Evolutionary conservation across 176 grass and related monocot species (phyloP).

Genomic region (Paspalum notatum): DNA sequence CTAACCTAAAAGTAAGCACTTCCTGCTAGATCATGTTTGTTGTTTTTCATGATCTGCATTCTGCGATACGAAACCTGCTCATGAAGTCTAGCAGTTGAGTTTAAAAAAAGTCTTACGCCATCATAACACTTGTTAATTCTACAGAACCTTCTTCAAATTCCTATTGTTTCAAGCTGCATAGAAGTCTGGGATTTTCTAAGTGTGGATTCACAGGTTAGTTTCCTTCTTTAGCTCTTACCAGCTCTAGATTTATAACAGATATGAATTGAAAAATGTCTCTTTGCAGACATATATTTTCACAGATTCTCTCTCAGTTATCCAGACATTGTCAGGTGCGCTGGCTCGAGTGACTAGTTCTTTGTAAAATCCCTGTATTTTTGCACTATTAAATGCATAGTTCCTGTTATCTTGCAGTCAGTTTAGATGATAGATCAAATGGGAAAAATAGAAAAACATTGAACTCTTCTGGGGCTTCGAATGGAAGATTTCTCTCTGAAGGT

Average conservation of each 20-base stretch:
- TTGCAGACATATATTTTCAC: constrained; percentile 92
- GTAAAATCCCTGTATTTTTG: constrained; percentile 11
- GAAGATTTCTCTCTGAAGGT: constrained; percentile 45
- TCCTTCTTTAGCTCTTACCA: constrained; percentile 31
- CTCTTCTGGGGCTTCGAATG: constrained; percentile 52
- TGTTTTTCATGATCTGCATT: constrained; percentile 12
- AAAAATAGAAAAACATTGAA: constrained; percentile 54
- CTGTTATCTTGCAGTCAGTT: constrained; percentile 60
- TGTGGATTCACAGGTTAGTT: constrained; percentile 90
- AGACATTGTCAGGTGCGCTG: constrained; percentile 78
- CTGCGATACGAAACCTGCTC: not conserved
- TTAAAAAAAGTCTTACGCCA: not conserved
- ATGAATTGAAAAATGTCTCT: constrained; percentile 24
- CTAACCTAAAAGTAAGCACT: constrained; percentile 18
- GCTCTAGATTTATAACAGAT: constrained; percentile 7
- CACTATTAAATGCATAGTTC: constrained; percentile 20
- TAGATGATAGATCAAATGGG: constrained; percentile 71
- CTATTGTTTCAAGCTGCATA: constrained; percentile 89
- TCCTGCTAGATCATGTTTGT: constrained; percentile 18
- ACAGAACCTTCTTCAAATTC: constrained; percentile 98
- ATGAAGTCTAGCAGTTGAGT: constrained; percentile 10
- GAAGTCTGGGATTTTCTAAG: constrained; percentile 98
- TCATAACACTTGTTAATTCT: constrained; percentile 33
- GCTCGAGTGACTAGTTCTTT: constrained; percentile 17
- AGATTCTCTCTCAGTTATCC: constrained; percentile 85